phyloP scores from a whole-genome alignment of 805 yeast species.

The Groenewaldozyma tartarivorans region DNA sequence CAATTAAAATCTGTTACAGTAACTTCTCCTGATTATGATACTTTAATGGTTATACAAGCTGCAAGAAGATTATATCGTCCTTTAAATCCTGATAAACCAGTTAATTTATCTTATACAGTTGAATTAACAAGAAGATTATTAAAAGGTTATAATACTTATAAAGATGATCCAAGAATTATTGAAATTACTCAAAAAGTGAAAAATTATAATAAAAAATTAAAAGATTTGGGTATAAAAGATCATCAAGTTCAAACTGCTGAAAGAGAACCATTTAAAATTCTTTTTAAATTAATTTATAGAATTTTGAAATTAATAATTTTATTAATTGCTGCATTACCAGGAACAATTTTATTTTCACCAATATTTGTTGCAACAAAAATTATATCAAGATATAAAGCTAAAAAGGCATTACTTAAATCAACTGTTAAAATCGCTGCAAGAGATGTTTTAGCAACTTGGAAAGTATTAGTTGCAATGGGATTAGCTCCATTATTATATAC shows the following conservation, averaged over 20 bases:
- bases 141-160: conserved; percentile 66
- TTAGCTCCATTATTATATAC: conserved; percentile 80
- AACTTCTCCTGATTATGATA: conserved; percentile 80
- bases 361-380: conserved; percentile 70
- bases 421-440: conserved; percentile 85
- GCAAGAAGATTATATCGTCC: conserved; percentile 84
- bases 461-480: conserved; percentile 79
- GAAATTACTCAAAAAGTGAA: conserved; percentile 54
- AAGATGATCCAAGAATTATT: conserved; percentile 59
- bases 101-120: conserved; percentile 75
- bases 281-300: conserved; percentile 42
- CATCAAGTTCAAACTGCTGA: conserved; percentile 62
- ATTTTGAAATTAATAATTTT: conserved; percentile 46
- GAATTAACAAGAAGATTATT: conserved; percentile 87
- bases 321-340: conserved; percentile 69
- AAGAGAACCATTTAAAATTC: conserved; percentile 39
- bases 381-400: conserved; percentile 65
- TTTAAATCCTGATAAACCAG: conserved; percentile 40
- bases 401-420: conserved; percentile 72
- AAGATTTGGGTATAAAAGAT: conserved; percentile 54
- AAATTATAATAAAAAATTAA: conserved; percentile 57
- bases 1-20: conserved; percentile 81
- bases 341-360: conserved; percentile 79
- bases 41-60: conserved; percentile 80
- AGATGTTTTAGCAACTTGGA: conserved; percentile 97